phyloP scores from a whole-genome alignment of 2,329 filamentous ascomycete genomes.

The Achaetomium macrosporum region DNA sequence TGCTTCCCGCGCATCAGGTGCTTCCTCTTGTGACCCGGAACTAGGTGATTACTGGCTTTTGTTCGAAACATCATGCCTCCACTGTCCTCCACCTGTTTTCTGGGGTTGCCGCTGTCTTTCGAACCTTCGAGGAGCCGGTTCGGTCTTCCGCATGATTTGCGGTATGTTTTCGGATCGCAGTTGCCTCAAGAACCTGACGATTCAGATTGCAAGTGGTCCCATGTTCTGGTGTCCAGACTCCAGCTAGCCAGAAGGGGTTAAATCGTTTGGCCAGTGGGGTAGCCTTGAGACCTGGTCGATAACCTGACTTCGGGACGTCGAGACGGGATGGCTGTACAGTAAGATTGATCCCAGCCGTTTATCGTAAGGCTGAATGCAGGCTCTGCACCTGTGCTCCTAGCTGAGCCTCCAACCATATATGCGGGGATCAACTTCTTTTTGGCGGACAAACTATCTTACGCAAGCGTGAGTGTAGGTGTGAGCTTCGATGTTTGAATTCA shows the following conservation, averaged over 20 bases:
- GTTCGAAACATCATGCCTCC: slow-evolving; percentile 1
- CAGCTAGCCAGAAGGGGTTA: slow-evolving; percentile 2
- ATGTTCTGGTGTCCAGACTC: slow-evolving; percentile 1
- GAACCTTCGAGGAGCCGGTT: not conserved
- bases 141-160: slow-evolving; percentile 11
- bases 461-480: too few relatives aligned
- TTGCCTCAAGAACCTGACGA: slow-evolving; percentile 12
- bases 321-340: too few relatives aligned
- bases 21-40: not conserved
- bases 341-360: not conserved
- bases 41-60: not conserved
- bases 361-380: slow-evolving; percentile 13
- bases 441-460: too few relatives aligned
- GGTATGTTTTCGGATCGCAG: slow-evolving; percentile 2
- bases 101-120: not conserved
- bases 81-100: not conserved
- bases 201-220: slow-evolving; percentile 13
- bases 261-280: not conserved
- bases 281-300: not conserved
- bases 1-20: not conserved
- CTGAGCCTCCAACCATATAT: not conserved
- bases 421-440: too few relatives aligned
- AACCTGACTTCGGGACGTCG: too few relatives aligned
- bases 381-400: not conserved
- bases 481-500: too few relatives aligned